Percentiles rank a stretch among this genome's conserved stretches.
phyloP scores from a whole-genome alignment of 2,329 filamentous ascomycete species.

The Penicillium vulpinum region DNA sequence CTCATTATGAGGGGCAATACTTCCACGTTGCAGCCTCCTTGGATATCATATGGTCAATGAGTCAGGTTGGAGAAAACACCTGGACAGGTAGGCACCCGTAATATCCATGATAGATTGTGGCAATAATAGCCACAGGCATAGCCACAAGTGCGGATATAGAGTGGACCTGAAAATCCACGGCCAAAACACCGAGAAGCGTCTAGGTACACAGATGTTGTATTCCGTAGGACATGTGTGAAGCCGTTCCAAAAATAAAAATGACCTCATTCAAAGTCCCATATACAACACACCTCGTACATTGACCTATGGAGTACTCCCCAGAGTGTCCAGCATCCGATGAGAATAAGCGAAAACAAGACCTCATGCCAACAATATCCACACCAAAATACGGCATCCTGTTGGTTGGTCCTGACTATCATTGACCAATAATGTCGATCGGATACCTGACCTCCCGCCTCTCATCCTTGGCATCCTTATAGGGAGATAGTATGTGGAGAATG shows the following conservation, averaged over 20 bases:
- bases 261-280: neutral
- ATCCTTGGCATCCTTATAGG: conserved; percentile 14
- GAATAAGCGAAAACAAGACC: conserved; percentile 5
- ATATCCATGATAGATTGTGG: neutral
- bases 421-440: conserved; percentile 6
- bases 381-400: neutral
- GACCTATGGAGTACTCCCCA: neutral
- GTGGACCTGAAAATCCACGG: neutral
- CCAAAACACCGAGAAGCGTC: neutral
- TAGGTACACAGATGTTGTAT: no score
- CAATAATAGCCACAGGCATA: neutral
- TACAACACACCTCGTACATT: neutral
- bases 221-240: neutral
- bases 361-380: neutral
- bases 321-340: neutral
- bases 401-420: conserved; percentile 9
- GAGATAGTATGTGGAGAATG: conserved; percentile 10
- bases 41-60: no score
- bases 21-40: neutral
- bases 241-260: neutral
- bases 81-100: no score
- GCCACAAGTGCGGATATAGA: neutral
- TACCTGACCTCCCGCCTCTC: conserved; percentile 3
- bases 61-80: neutral
- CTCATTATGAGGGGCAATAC: neutral